Base-by-base conservation (phyloP, 768 basidiomycete species). In the Rhodosporidiobolus odoratus region DNA sequence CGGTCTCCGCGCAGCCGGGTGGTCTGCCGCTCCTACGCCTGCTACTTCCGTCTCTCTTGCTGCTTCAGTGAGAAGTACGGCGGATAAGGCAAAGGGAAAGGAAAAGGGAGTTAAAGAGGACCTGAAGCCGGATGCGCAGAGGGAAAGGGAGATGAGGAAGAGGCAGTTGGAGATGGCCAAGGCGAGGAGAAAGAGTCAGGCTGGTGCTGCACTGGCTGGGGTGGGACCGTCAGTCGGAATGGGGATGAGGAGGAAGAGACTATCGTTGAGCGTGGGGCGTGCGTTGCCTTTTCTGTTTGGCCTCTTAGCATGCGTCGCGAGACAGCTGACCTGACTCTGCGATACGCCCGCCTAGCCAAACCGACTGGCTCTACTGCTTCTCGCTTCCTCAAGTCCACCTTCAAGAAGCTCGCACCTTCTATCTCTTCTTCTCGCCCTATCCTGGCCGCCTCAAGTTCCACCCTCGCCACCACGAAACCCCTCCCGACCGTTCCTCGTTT, bases 141-240 rank as follows among this genome's bases (percentile, higher is more conserved):
- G 10, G 23, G 75, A 68, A 50, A 40, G 54, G 38, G 64, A 27
- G 38, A 38, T 45, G 34, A 52, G 50, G 60, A 62, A 56, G 63
- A 43, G 72, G 48, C 60, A 66, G 56, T 30, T 73, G n/a, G 72
- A 73, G 56, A 41, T 65, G 40, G 67, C 67, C n/a, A 73, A 68
- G 53, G 74, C 59, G 61, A 69, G 69, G 59, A 57, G 69, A 50
- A 68, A 58, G 57, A 71, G 69, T n/a, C 30, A n/a, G 12, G 62
- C 21, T 3, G 68, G 34, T 23, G 50, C 34, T 12, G 71, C 21
- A 10, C 25, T 53, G 30, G 21, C 27, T 10, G 30, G 52, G 7
- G 52, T n/a, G n/a, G n/a, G n/a, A n/a, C n/a, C n/a, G n/a, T n/a
- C n/a, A n/a, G n/a, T n/a, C n/a, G n/a, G 52, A 9, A 10, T 13